These are phyloP conservation scores for Pseudocercospora musae DNA, from an alignment of 2,329 filamentous ascomycete genomes.

Conservation along the genomic window DNA sequence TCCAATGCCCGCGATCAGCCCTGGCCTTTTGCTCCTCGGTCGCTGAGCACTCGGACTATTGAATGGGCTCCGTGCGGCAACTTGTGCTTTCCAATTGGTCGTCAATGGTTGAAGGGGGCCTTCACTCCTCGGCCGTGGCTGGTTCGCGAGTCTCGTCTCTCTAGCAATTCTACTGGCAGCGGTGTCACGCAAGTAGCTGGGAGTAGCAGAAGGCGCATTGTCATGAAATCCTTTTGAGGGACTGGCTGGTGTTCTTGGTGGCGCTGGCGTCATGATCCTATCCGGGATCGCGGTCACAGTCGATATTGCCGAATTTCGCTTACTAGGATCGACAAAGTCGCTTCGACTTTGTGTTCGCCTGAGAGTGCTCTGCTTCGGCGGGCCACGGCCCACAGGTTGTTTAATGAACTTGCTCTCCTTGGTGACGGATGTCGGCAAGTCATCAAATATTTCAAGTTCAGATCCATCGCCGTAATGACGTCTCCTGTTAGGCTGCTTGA, in stretches of 20 bases:
- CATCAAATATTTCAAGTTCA: slow-evolving; percentile 90
- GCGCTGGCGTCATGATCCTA: slow-evolving; percentile 47
- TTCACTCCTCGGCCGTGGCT: slow-evolving; percentile 41
- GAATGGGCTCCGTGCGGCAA: slow-evolving; percentile 50
- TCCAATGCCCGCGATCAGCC: slow-evolving; percentile 81
- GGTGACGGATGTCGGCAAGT: slow-evolving; percentile 81
- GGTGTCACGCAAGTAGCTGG: slow-evolving; percentile 64
- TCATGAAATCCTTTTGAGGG: slow-evolving; percentile 44
- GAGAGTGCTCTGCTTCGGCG: slow-evolving; percentile 51
- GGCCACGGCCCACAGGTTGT: slow-evolving; percentile 67
- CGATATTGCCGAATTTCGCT: slow-evolving; percentile 21
- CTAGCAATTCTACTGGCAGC: slow-evolving; percentile 63
- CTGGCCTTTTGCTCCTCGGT: slow-evolving; percentile 60
- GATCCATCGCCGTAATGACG: slow-evolving; percentile 86
- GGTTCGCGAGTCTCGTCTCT: slow-evolving; percentile 50
- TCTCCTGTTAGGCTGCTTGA: slow-evolving; percentile 68
- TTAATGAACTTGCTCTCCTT: slow-evolving; percentile 81
- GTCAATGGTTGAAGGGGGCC: slow-evolving; percentile 52
- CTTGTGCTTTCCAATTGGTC: slow-evolving; percentile 59
- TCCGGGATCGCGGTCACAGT: slow-evolving; percentile 35
- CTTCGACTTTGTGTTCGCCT: slow-evolving; percentile 30
- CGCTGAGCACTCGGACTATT: slow-evolving; percentile 49
- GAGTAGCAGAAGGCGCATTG: slow-evolving; percentile 47
- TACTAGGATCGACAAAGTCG: slow-evolving; percentile 31
- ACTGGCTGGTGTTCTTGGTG: slow-evolving; percentile 52